A percentile compares a stretch with the other conserved stretches of the same genome.
Conservation (phyloP, 352 stramenopile species). For the Discostella stelligera region DNA sequence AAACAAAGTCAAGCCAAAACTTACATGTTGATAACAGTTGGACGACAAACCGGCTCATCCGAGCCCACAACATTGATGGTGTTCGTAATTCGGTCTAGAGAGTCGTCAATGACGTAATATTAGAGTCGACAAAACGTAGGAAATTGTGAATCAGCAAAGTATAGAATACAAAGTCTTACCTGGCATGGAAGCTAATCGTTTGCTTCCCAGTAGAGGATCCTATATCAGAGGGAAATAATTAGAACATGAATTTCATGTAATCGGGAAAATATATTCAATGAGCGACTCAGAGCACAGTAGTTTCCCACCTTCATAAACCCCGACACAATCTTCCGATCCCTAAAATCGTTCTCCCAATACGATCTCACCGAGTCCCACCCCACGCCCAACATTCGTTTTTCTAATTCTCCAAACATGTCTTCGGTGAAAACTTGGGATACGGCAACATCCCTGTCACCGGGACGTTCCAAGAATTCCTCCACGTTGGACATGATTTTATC, state of each 20-base stretch:
- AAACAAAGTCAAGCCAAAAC: not conserved
- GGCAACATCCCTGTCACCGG: conserved; percentile 74
- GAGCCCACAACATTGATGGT: conserved; percentile 79
- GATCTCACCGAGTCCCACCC: conserved; percentile 70
- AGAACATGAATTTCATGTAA: not conserved
- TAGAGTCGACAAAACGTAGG: not conserved
- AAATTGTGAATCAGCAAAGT: not conserved
- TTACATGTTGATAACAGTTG: conserved; percentile 87
- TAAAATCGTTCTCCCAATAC: conserved; percentile 83
- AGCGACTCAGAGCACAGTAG: too few relatives aligned
- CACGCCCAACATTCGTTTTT: conserved; percentile 59
- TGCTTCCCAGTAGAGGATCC: conserved; percentile 80
- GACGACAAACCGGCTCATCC: conserved; percentile 69
- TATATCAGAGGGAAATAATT: conserved; percentile 7
- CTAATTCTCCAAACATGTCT: conserved; percentile 81
- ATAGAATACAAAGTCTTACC: conserved; percentile 1
- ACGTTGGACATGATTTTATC: conserved; percentile 83
- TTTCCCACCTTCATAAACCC: conserved; percentile 74
- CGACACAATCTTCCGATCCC: conserved; percentile 79
- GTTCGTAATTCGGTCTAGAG: conserved; percentile 84
- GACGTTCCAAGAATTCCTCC: conserved; percentile 81
- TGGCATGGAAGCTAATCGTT: conserved; percentile 84
- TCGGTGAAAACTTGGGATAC: conserved; percentile 83
- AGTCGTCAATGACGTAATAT: not conserved
- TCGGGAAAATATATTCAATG: too few relatives aligned